phyloP scores from a whole-genome alignment of 306 rosid genomes.

The Casuarina cunninghamiana region DNA sequence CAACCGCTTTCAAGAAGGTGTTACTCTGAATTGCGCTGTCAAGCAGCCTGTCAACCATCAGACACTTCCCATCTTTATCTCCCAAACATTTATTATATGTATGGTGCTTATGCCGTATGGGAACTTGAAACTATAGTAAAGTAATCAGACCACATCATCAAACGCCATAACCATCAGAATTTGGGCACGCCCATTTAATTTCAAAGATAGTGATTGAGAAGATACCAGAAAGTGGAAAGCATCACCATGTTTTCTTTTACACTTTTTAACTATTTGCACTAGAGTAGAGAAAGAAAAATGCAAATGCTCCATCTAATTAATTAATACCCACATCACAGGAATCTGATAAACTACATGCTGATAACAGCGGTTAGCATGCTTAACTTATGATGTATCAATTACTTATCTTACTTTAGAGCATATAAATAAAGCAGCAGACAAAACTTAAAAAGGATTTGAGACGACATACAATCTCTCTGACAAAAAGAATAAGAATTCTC shows the following conservation, averaged over 20 bases:
- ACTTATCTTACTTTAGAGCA: background rate
- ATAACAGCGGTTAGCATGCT: background rate
- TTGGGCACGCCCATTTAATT: constrained; percentile 26
- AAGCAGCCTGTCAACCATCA: constrained; percentile 29
- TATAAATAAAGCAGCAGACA: background rate
- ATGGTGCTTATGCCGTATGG: constrained; percentile 32
- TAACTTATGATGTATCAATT: background rate
- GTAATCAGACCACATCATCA: constrained; percentile 32
- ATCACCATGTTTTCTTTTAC: constrained; percentile 13
- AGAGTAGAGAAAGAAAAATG: constrained; percentile 2
- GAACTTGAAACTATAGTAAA: constrained; percentile 51
- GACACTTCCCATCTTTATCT: constrained; percentile 37
- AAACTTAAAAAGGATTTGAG: background rate
- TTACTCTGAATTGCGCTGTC: constrained; percentile 24
- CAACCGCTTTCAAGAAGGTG: constrained; percentile 24
- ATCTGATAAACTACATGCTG: background rate
- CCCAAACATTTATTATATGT: constrained; percentile 17
- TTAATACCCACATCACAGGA: background rate
- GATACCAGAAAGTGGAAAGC: constrained; percentile 9
- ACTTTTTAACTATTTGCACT: background rate
- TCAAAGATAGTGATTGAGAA: constrained; percentile 22
- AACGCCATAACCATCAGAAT: constrained; percentile 38
- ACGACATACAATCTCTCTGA: background rate
- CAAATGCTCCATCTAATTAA: constrained; percentile 15
- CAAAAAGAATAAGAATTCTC: background rate